Evolutionary conservation across 1,284 basidiomycete species (phyloP).

Genomic region (Butyriboletus appendiculatus): DNA sequence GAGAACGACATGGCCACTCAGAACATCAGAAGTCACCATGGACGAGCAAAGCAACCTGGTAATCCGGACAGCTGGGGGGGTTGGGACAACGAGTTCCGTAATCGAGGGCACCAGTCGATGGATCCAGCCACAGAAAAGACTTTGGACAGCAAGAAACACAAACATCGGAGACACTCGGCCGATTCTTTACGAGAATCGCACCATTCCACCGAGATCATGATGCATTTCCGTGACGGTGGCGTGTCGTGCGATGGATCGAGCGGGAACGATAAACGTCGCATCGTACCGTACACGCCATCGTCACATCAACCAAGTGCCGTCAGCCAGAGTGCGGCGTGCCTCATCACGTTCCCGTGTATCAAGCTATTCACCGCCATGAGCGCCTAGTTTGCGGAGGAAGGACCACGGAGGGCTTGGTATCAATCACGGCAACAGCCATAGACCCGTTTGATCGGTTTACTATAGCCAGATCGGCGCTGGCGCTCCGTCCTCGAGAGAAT

Average conservation of each 20-base stretch:
- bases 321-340: slow-evolving; percentile 20
- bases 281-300: not conserved
- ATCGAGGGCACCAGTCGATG: not conserved
- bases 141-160: slow-evolving; percentile 7
- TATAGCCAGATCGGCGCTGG: slow-evolving; percentile 24
- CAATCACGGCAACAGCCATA: slow-evolving; percentile 24
- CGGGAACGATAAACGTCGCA: slow-evolving; percentile 1
- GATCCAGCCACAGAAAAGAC: not conserved
- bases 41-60: slow-evolving; percentile 14
- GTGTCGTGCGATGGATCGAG: slow-evolving; percentile 21
- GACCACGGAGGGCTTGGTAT: not conserved
- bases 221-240: slow-evolving; percentile 18
- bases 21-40: slow-evolving; percentile 19
- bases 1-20: slow-evolving; percentile 2
- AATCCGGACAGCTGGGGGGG: slow-evolving; percentile 17
- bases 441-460: slow-evolving; percentile 19
- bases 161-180: slow-evolving; percentile 11
- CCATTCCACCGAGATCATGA: slow-evolving; percentile 6
- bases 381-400: slow-evolving; percentile 14
- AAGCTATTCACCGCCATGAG: slow-evolving; percentile 2
- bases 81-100: slow-evolving; percentile 1
- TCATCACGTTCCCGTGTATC: slow-evolving; percentile 7
- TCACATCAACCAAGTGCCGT: slow-evolving; percentile 9
- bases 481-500: slow-evolving; percentile 15
- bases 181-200: slow-evolving; percentile 20